Percentiles rank a stretch among this genome's conserved stretches.
Conservation (phyloP, 345 rosid species). For the Lumnitzera racemosa region DNA sequence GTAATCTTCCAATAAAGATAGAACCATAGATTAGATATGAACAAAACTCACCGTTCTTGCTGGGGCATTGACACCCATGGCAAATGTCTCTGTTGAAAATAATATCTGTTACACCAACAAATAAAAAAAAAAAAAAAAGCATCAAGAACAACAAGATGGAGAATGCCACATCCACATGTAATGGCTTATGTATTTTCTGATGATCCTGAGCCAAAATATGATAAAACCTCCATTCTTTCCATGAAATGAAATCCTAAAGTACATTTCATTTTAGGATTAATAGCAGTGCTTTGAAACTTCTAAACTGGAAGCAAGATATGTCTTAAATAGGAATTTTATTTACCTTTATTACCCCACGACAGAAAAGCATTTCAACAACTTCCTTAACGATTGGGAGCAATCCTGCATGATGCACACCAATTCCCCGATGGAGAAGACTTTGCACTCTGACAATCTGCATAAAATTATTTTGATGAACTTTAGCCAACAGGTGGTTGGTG, state of each 20-base stretch:
- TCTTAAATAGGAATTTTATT: conserved; percentile 3
- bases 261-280: too few species aligned
- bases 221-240: neutral
- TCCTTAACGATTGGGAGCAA: conserved; percentile 98
- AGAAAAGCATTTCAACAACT: conserved; percentile 97
- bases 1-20: neutral
- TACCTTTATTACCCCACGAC: conserved; percentile 97
- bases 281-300: too few species aligned
- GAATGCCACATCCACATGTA: neutral
- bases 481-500: conserved; percentile 7
- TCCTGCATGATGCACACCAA: conserved; percentile 99
- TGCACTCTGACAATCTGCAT: conserved; percentile 84
- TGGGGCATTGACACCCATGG: conserved; percentile 99
- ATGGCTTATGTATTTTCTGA: too few species aligned
- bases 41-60: conserved; percentile 80
- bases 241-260: too few species aligned
- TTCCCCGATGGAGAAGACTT: conserved; percentile 79
- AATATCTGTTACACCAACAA: conserved; percentile 51
- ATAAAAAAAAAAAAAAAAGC: conserved; percentile 8
- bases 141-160: neutral
- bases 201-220: too few species aligned
- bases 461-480: conserved; percentile 19
- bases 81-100: conserved; percentile 98
- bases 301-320: too few species aligned
- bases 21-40: neutral